Evolutionary conservation across 768 basidiomycete genomes (phyloP).

Genomic region (Lactarius deliciosus): DNA sequence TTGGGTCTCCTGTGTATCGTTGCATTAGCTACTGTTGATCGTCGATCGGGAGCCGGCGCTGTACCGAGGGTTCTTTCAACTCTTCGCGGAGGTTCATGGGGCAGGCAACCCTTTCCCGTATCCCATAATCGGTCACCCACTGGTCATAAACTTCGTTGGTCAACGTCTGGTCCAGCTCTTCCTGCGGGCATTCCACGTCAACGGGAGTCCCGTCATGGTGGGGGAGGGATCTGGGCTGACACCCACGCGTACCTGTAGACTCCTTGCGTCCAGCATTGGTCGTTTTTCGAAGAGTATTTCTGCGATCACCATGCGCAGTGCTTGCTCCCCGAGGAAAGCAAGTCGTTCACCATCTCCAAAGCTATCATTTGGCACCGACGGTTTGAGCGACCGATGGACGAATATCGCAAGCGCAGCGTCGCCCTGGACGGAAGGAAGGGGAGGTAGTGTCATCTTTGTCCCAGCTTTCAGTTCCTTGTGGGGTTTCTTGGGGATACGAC

Average conservation of each 20-base stretch:
- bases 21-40: not conserved
- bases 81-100: constrained; percentile 7
- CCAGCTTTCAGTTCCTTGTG: constrained; percentile 1
- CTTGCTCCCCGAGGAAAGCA: constrained; percentile 48
- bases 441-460: constrained; percentile 15
- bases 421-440: constrained; percentile 28
- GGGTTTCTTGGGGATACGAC: not conserved
- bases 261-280: constrained; percentile 49
- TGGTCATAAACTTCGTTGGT: constrained; percentile 16
- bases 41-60: not conserved
- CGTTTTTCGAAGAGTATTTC: constrained; percentile 48
- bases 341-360: constrained; percentile 60
- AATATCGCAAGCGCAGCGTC: constrained; percentile 53
- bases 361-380: constrained; percentile 34
- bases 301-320: constrained; percentile 49
- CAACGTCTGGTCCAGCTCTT: not conserved
- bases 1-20: constrained; percentile 18
- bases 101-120: constrained; percentile 25
- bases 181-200: constrained; percentile 1
- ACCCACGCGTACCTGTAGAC: constrained; percentile 50
- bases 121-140: constrained; percentile 24
- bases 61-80: constrained; percentile 9
- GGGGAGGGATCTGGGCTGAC: not conserved
- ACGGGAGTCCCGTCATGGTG: not conserved
- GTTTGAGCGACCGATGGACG: constrained; percentile 65